These are phyloP conservation scores for Isabelozyma rhagii DNA, from an alignment of 805 yeast genomes.

Conservation along the genomic window DNA sequence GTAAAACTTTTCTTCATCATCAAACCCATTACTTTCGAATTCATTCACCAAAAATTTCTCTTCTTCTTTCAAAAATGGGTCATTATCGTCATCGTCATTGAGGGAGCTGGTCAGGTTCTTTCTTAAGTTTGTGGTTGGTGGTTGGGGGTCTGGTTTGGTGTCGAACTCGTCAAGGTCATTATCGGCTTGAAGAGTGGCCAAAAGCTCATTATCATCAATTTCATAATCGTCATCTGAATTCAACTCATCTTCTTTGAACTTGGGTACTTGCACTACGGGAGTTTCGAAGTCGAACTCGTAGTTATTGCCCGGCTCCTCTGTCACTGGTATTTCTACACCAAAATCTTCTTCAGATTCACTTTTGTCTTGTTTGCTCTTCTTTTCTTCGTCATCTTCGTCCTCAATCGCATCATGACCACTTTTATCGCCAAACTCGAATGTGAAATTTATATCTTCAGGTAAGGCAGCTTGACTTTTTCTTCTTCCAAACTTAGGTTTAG, in stretches of 20 bases:
- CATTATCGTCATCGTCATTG: constrained; percentile 34
- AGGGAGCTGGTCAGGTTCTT: constrained; percentile 28
- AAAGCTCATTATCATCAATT: constrained; percentile 46
- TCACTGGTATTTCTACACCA: constrained; percentile 8
- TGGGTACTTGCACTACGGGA: constrained; percentile 47
- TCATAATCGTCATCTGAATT: constrained; percentile 66
- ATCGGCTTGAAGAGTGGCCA: constrained; percentile 47
- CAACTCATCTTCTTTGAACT: constrained; percentile 44
- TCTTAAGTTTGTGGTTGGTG: constrained; percentile 9
- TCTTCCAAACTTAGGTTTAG: constrained; percentile 27
- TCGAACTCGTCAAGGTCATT: constrained; percentile 40
- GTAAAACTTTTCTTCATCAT: constrained; percentile 32
- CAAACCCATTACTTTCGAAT: constrained; percentile 45
- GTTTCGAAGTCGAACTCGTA: constrained; percentile 29
- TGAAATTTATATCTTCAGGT: constrained; percentile 42
- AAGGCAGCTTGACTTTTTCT: constrained; percentile 36
- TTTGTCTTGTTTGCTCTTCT: constrained; percentile 4
- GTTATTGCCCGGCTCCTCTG: constrained; percentile 3
- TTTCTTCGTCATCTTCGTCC: constrained; percentile 10
- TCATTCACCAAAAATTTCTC: constrained; percentile 44
- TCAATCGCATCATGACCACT: constrained; percentile 10
- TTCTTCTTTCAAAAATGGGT: constrained; percentile 40
- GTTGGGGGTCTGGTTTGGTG: constrained; percentile 4
- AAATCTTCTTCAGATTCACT: constrained; percentile 13
- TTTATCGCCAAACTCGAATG: constrained; percentile 39